phyloP scores from a whole-genome alignment of 2,329 filamentous ascomycete species.

The Epichloe gansuensis region DNA sequence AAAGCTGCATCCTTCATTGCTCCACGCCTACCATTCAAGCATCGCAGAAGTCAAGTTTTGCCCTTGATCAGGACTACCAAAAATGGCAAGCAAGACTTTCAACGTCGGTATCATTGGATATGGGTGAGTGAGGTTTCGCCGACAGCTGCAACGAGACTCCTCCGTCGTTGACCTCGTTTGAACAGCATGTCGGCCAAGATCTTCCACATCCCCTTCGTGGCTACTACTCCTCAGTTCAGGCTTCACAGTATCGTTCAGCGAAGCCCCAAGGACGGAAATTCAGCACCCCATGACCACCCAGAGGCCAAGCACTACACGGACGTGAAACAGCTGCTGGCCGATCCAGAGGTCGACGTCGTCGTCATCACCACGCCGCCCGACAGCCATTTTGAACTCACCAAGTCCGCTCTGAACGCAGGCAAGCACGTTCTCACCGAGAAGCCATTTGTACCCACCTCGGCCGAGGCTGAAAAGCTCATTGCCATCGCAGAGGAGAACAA shows the following conservation, averaged over 20 bases:
- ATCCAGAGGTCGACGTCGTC: constrained; percentile 55
- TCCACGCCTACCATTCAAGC: too few species aligned
- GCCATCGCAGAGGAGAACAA: constrained; percentile 37
- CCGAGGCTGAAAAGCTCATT: constrained; percentile 54
- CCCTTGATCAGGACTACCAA: background rate
- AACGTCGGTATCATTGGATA: constrained; percentile 41
- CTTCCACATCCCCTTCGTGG: constrained; percentile 75
- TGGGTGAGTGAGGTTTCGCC: constrained; percentile 27
- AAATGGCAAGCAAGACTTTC: constrained; percentile 27
- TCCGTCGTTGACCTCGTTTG: constrained; percentile 4
- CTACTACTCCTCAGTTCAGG: constrained; percentile 48
- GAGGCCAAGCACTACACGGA: constrained; percentile 51
- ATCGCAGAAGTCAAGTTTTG: background rate
- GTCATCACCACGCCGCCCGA: constrained; percentile 61
- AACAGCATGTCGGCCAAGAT: constrained; percentile 54
- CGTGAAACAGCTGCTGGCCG: constrained; percentile 50
- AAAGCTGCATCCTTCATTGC: too few species aligned
- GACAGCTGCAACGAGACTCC: background rate
- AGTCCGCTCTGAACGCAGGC: constrained; percentile 51
- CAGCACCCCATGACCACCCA: constrained; percentile 58
- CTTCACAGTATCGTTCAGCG: constrained; percentile 70
- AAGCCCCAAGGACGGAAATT: constrained; percentile 48
- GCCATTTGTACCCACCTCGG: constrained; percentile 62
- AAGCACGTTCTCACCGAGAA: constrained; percentile 78
- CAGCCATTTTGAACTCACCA: constrained; percentile 55